Base-by-base conservation (phyloP, 2,329 filamentous ascomycete species). In the Aureobasidium namibiae region DNA sequence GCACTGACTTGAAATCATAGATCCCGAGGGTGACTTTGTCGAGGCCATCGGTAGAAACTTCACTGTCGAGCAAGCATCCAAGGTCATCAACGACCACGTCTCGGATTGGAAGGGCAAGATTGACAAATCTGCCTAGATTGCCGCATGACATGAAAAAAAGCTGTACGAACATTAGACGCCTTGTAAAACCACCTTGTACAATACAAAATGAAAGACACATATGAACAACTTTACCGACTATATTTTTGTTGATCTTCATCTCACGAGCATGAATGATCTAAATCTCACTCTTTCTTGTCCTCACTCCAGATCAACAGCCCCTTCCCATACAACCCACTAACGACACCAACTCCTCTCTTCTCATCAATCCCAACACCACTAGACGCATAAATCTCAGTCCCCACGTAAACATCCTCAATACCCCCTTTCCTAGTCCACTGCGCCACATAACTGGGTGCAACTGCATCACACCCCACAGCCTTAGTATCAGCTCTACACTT, bases 11-110 rank as follows among this genome's bases (percentile, higher is more conserved):
- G 8, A 11, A 34, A 23, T 13, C 18, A 26, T 67, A 85, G 94
- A 97, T 72, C 94, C 94, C 0, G 92, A 97, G 67, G 92, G 92
- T 21, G 92, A 99, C 73, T 99, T 99, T 73, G 92, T 99, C 29
- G 95, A 99, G 78, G 95, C 92, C 13, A 86, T 99, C 69, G 94
- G 94, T 18, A 81, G 94, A 63, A 94, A 99, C 75, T 92, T 97
- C 75, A 95, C 90, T 42, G 90, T 92, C 1, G 87, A 94, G 63
- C 83, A 90, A 68, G 94, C 87, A 1, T 89, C 92, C 7, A 86
- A 85, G 74, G 78, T 96, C 60, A 96, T 99, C 59, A 74, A 87
- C 61, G 86, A 88, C 63, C 94, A 99, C 74, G 87, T 97, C 71
- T 87, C 86, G 49, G 87, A 90, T 70, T 89, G 86, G 86, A 82